Evolutionary conservation across 2,329 filamentous ascomycete species (phyloP).

Genomic region (Calonectria pseudoturangicola): DNA sequence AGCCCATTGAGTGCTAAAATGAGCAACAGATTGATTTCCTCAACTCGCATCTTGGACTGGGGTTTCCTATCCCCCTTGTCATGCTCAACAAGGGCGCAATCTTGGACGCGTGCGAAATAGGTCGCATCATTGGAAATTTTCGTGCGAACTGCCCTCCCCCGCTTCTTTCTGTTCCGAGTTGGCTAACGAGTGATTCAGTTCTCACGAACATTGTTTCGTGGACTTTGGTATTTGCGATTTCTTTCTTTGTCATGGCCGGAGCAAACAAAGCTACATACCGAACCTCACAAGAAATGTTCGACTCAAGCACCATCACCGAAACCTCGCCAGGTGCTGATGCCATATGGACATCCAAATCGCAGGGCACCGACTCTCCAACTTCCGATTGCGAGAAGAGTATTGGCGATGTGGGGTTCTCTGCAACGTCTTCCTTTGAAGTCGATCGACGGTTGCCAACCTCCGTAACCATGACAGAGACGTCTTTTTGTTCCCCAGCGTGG

Average conservation of each 20-base stretch:
- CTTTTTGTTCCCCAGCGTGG: slow-evolving; percentile 38
- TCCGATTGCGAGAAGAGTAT: slow-evolving; percentile 36
- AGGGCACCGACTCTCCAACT: background rate
- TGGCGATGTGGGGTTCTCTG: background rate
- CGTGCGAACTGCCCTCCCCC: slow-evolving; percentile 56
- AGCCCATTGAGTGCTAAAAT: slow-evolving; percentile 26
- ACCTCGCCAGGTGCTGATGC: slow-evolving; percentile 39
- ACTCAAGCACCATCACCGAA: background rate
- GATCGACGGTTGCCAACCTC: slow-evolving; percentile 36
- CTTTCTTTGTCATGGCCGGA: slow-evolving; percentile 47
- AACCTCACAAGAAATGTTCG: background rate
- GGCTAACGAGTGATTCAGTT: slow-evolving; percentile 53
- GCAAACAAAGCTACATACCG: slow-evolving; percentile 29
- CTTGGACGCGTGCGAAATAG: slow-evolving; percentile 60
- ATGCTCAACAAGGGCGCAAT: slow-evolving; percentile 64
- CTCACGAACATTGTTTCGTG: slow-evolving; percentile 61
- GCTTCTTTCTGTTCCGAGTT: background rate
- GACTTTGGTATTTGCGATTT: slow-evolving; percentile 56
- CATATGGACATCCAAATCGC: slow-evolving; percentile 50
- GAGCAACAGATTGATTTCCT: slow-evolving; percentile 67
- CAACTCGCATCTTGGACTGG: slow-evolving; percentile 70
- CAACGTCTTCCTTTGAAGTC: slow-evolving; percentile 6
- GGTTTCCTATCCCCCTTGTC: slow-evolving; percentile 70
- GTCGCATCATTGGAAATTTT: slow-evolving; percentile 66
- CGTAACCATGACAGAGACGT: background rate